Evolutionary conservation across 768 basidiomycete genomes (phyloP).

Genomic region (Pholiota microspora): DNA sequence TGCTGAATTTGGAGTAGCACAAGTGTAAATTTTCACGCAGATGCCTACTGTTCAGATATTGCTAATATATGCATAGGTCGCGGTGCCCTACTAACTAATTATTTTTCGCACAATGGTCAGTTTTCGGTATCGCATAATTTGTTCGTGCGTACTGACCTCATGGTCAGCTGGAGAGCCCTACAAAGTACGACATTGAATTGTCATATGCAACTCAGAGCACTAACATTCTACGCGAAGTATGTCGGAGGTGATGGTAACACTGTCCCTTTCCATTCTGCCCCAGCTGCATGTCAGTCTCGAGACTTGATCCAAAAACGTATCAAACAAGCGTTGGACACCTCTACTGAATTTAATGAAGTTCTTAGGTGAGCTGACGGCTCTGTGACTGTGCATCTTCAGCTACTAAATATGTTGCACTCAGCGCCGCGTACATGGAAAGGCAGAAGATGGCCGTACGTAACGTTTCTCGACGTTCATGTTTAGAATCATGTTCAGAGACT

Average conservation of each 20-base stretch:
- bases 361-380: conserved; percentile 41
- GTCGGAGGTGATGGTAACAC: conserved; percentile 77
- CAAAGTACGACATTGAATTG: conserved; percentile 41
- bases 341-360: conserved; percentile 68
- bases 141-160: neutral
- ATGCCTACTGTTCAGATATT: neutral
- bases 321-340: conserved; percentile 36
- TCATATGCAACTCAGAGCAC: neutral
- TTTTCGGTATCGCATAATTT: conserved; percentile 3
- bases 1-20: conserved; percentile 42
- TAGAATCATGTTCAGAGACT: neutral
- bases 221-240: conserved; percentile 44
- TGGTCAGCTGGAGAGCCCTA: conserved; percentile 75
- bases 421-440: conserved; percentile 81
- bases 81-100: conserved; percentile 70
- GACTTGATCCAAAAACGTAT: conserved; percentile 58
- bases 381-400: neutral
- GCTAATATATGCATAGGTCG: conserved; percentile 44
- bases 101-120: conserved; percentile 85
- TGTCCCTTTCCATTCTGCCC: conserved; percentile 58
- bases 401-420: conserved; percentile 17
- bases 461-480: neutral
- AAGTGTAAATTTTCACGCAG: conserved; percentile 44
- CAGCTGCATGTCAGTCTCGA: conserved; percentile 61
- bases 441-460: conserved; percentile 77